phyloP scores from a whole-genome alignment of 352 stramenopile genomes.

The Phytophthora cryptogea region DNA sequence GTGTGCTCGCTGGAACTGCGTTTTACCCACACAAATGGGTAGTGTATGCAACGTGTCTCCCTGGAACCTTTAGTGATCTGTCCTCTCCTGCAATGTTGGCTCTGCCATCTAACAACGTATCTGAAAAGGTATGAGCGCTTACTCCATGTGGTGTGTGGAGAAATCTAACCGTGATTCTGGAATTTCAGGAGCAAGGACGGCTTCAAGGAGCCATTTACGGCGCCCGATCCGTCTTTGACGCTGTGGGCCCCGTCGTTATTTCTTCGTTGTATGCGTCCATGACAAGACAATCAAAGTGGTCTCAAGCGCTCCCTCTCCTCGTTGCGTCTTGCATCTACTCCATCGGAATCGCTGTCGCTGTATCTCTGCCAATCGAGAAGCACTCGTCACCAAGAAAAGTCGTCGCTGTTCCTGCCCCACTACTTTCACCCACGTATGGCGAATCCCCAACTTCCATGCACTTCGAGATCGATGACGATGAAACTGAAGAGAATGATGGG shows the following conservation, averaged over 20 bases:
- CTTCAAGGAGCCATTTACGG: conserved; percentile 78
- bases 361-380: conserved; percentile 41
- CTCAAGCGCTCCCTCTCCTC: conserved; percentile 57
- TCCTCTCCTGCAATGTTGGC: conserved; percentile 59
- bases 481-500: conserved; percentile 14
- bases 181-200: conserved; percentile 63
- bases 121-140: conserved; percentile 45
- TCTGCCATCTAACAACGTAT: conserved; percentile 43
- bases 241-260: conserved; percentile 56
- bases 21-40: conserved; percentile 73
- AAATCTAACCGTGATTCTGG: too few relatives aligned
- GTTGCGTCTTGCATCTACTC: conserved; percentile 58
- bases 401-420: conserved; percentile 20
- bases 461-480: conserved; percentile 55
- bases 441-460: conserved; percentile 44
- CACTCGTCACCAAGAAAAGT: conserved; percentile 16
- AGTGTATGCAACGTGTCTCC: conserved; percentile 47
- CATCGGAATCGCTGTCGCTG: conserved; percentile 50
- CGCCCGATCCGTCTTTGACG: conserved; percentile 66
- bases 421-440: conserved; percentile 50
- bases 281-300: conserved; percentile 44
- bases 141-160: neutral
- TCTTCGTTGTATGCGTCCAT: conserved; percentile 62
- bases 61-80: conserved; percentile 57
- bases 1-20: conserved; percentile 42